A percentile compares a stretch with the other conserved stretches of the same genome.
Conservation (phyloP, 1,139 yeast genomes). For the Geotrichum restrictum region DNA sequence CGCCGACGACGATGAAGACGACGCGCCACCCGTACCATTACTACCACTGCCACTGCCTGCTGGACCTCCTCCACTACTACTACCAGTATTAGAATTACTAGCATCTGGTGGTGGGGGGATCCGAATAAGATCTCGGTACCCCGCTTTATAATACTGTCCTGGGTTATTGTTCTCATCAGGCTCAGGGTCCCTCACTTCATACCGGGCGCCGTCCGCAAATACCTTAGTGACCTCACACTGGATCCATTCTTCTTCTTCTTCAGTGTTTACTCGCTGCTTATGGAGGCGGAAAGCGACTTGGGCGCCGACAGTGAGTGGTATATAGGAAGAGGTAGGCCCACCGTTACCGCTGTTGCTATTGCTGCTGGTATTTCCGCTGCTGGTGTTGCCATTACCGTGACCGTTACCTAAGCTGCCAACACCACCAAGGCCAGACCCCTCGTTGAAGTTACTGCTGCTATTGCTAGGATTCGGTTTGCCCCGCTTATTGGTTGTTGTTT, state of each 20-base stretch:
- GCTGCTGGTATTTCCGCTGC: no score
- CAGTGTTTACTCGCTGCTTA: slow-evolving; percentile 42
- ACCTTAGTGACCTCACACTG: slow-evolving; percentile 86
- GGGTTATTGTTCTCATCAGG: slow-evolving; percentile 92
- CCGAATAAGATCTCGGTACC: slow-evolving; percentile 70
- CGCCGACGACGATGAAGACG: no score
- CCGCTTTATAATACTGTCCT: slow-evolving; percentile 82
- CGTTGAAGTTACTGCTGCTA: not conserved
- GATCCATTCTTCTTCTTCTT: slow-evolving; percentile 89
- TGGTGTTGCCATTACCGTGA: not conserved
- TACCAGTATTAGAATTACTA: no score
- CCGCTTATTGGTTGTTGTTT: not conserved
- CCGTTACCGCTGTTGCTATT: no score
- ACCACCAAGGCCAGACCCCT: not conserved
- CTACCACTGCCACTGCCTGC: no score
- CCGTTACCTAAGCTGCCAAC: not conserved
- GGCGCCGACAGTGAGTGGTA: slow-evolving; percentile 49
- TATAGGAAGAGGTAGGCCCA: not conserved
- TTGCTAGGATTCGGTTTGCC: slow-evolving; percentile 6
- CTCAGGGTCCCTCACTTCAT: slow-evolving; percentile 91
- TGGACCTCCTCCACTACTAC: no score
- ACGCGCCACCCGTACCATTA: no score
- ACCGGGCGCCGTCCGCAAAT: slow-evolving; percentile 65
- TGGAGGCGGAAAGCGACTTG: slow-evolving; percentile 83
- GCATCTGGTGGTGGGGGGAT: no score